A percentile compares a stretch with the other conserved stretches of the same genome.
phyloP scores from a whole-genome alignment of 2,329 filamentous ascomycete genomes.

The Mycogone perniciosa region DNA sequence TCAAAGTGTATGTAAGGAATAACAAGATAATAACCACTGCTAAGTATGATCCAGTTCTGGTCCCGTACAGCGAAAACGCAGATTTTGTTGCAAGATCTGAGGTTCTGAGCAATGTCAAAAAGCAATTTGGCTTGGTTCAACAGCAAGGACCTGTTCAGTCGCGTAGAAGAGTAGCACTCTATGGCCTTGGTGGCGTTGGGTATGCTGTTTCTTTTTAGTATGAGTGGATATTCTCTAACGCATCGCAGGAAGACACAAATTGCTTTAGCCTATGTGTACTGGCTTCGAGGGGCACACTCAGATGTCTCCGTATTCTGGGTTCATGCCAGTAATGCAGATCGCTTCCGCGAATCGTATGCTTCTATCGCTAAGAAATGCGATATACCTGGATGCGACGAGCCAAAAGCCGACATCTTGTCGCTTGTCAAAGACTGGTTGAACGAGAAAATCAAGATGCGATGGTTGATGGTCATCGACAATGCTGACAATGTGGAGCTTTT shows the following conservation, averaged over 20 bases:
- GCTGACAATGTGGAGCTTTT: constrained; percentile 14
- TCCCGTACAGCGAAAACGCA: constrained; percentile 11
- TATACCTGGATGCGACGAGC: constrained; percentile 19
- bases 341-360: constrained; percentile 23
- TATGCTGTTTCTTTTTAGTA: too few species aligned
- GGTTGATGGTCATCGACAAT: constrained; percentile 17
- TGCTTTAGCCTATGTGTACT: constrained; percentile 18
- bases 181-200: too few species aligned
- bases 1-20: constrained; percentile 9
- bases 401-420: constrained; percentile 17
- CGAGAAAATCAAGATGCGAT: constrained; percentile 14
- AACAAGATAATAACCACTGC: neutral
- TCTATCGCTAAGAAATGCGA: constrained; percentile 22
- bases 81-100: constrained; percentile 9
- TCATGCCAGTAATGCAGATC: constrained; percentile 25
- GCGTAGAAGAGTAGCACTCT: constrained; percentile 5
- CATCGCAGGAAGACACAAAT: neutral
- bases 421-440: constrained; percentile 25
- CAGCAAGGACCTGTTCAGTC: neutral
- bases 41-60: constrained; percentile 12
- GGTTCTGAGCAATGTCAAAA: constrained; percentile 1
- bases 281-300: constrained; percentile 14
- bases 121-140: constrained; percentile 5
- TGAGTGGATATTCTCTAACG: too few species aligned
- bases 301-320: constrained; percentile 29